These are phyloP conservation scores for Verticillium dahliae DNA, from an alignment of 2,329 filamentous ascomycete genomes.

Conservation along the genomic window DNA sequence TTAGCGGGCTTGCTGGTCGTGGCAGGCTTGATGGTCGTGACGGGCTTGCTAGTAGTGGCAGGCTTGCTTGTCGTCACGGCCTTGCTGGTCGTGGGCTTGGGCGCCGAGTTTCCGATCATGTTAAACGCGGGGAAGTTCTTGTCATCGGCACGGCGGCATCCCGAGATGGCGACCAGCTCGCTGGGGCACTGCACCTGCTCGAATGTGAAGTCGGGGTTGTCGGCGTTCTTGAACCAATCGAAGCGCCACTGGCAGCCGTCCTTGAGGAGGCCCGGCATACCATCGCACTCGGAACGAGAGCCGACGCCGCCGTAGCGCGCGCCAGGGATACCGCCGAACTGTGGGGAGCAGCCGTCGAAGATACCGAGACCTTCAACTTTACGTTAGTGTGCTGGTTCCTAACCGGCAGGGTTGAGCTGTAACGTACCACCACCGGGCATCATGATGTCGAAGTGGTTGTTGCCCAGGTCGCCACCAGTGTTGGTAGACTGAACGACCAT, in stretches of 20 bases:
- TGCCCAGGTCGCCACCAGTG: slow-evolving; percentile 50
- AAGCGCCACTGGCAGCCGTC: slow-evolving; percentile 56
- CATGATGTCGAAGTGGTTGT: slow-evolving; percentile 54
- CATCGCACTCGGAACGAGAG: slow-evolving; percentile 40
- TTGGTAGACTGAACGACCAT: slow-evolving; percentile 63
- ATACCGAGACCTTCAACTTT: slow-evolving; percentile 21
- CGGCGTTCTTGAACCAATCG: slow-evolving; percentile 54
- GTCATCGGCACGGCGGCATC: slow-evolving; percentile 19
- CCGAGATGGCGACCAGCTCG: slow-evolving; percentile 33
- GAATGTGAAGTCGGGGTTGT: slow-evolving; percentile 50
- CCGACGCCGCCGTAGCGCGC: slow-evolving; percentile 51
- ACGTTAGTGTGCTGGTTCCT: background rate
- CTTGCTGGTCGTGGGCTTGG: background rate
- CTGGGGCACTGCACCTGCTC: slow-evolving; percentile 48
- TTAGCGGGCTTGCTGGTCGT: background rate
- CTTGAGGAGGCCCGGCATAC: slow-evolving; percentile 45
- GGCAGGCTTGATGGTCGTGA: background rate
- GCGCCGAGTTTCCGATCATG: background rate
- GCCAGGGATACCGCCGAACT: slow-evolving; percentile 39
- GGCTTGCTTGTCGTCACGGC: background rate
- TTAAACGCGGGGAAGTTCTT: slow-evolving; percentile 1
- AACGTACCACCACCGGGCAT: slow-evolving; percentile 47
- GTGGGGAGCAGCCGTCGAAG: slow-evolving; percentile 43
- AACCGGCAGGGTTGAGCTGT: background rate
- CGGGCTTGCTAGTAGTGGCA: background rate